phyloP scores from a whole-genome alignment of 768 basidiomycete genomes.

The Cyclocybe aegerita region DNA sequence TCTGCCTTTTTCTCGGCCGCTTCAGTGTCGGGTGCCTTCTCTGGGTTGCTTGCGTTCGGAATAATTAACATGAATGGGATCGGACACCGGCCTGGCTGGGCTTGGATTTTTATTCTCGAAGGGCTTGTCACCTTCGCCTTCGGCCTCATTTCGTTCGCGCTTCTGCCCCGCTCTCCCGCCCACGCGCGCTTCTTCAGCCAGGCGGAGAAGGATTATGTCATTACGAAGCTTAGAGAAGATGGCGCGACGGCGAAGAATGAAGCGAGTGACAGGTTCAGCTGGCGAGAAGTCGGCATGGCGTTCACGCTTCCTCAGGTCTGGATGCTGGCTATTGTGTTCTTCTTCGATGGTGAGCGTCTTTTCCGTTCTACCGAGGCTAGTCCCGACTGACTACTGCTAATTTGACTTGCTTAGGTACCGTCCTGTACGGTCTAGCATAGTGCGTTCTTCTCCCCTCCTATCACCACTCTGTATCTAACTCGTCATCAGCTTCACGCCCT shows the following conservation, averaged over 20 bases:
- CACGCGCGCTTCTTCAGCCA: constrained; percentile 49
- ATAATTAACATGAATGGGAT: constrained; percentile 65
- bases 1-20: constrained; percentile 51
- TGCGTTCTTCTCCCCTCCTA: constrained; percentile 23
- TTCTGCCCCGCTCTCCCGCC: constrained; percentile 36
- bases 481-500: constrained; percentile 60
- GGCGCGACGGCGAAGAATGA: constrained; percentile 36
- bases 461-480: background rate
- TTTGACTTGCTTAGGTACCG: constrained; percentile 28
- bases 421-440: constrained; percentile 51
- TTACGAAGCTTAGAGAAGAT: constrained; percentile 38
- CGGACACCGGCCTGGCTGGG: constrained; percentile 56
- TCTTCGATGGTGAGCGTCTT: constrained; percentile 44
- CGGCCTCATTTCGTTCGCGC: constrained; percentile 48
- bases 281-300: constrained; percentile 51
- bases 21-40: constrained; percentile 65
- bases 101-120: constrained; percentile 70
- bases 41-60: constrained; percentile 65
- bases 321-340: constrained; percentile 48
- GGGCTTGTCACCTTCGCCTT: constrained; percentile 64
- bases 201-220: constrained; percentile 49
- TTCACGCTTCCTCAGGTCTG: constrained; percentile 55
- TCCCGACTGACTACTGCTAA: background rate
- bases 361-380: background rate
- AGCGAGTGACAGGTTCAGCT: constrained; percentile 46